These are phyloP conservation scores for Colletotrichum karsti DNA, from an alignment of 2,329 filamentous ascomycete species.

Conservation along the genomic window DNA sequence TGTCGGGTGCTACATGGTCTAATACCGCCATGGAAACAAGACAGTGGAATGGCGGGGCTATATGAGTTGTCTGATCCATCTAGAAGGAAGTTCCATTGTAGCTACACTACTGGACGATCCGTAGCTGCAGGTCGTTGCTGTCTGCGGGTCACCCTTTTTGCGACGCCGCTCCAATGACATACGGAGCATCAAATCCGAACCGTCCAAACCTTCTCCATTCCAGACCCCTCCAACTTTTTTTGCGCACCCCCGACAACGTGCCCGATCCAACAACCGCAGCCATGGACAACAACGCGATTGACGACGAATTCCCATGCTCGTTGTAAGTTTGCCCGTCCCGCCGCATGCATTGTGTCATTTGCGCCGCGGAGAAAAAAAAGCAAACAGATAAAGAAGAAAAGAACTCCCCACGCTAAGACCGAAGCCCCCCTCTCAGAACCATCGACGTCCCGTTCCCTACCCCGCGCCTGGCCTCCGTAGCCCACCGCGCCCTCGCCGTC, in stretches of 20 bases:
- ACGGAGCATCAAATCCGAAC: not conserved
- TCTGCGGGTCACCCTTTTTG: not conserved
- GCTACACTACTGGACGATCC: too few relatives aligned
- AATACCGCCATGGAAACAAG: constrained; percentile 15
- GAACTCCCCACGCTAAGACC: constrained; percentile 10
- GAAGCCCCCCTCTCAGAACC: constrained; percentile 41
- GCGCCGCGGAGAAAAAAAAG: not conserved
- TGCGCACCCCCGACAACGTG: not conserved
- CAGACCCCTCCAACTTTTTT: not conserved
- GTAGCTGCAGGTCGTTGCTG: too few relatives aligned
- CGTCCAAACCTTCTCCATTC: constrained; percentile 1
- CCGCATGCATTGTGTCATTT: not conserved
- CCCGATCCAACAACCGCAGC: constrained; percentile 21
- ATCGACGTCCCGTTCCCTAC: constrained; percentile 86
- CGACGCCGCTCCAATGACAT: constrained; percentile 19
- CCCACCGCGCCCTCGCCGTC: constrained; percentile 79
- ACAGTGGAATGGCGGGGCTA: constrained; percentile 7
- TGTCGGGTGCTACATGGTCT: constrained; percentile 6
- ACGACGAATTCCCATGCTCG: constrained; percentile 68
- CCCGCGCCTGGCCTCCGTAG: constrained; percentile 78
- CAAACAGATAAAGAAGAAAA: constrained; percentile 17
- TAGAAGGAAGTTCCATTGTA: not conserved
- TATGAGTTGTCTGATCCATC: constrained; percentile 1
- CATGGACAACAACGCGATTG: constrained; percentile 45
- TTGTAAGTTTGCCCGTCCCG: constrained; percentile 56